Percentiles rank a stretch among this genome's conserved stretches.
Evolutionary conservation across 164 flowering plant genomes (phyloP).

Genomic region (Akebia trifoliata): DNA sequence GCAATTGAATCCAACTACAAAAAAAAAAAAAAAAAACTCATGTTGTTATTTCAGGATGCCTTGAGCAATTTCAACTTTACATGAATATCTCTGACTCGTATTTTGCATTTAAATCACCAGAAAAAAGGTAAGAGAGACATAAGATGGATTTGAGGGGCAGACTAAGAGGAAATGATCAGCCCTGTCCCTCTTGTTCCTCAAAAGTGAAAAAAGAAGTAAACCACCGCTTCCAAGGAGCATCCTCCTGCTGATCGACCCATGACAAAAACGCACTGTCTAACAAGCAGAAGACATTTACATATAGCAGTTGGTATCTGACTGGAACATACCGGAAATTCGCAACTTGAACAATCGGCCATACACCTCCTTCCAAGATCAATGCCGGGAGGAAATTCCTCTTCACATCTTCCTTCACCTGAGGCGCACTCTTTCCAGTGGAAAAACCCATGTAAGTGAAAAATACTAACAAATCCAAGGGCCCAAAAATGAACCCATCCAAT

Average conservation of each 20-base stretch:
- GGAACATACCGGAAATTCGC: conserved; percentile 80
- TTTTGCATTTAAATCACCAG: conserved; percentile 3
- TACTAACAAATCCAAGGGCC: conserved; percentile 68
- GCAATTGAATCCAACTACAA: neutral
- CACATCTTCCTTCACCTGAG: conserved; percentile 77
- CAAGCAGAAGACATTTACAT: conserved; percentile 81
- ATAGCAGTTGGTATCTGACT: conserved; percentile 80
- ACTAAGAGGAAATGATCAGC: conserved; percentile 5
- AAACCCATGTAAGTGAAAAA: conserved; percentile 90
- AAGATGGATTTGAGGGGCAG: neutral
- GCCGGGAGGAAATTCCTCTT: conserved; percentile 88
- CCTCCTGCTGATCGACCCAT: conserved; percentile 72
- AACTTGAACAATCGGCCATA: conserved; percentile 80
- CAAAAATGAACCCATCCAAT: conserved; percentile 66
- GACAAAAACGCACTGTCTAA: conserved; percentile 82
- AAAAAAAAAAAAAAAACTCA: conserved; percentile 6
- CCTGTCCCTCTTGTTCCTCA: conserved; percentile 31
- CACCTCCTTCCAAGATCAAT: conserved; percentile 61
- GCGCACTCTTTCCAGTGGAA: conserved; percentile 56
- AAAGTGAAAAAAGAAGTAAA: conserved; percentile 26
- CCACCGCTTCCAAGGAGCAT: conserved; percentile 61
- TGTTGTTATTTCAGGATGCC: conserved; percentile 1
- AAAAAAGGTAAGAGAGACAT: neutral
- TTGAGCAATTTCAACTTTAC: conserved; percentile 4
- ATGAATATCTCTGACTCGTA: conserved; percentile 2